A percentile compares a stretch with the other conserved stretches of the same genome.
Evolutionary conservation across 306 rosid species (phyloP).

Genomic region (Albizia julibrissin): DNA sequence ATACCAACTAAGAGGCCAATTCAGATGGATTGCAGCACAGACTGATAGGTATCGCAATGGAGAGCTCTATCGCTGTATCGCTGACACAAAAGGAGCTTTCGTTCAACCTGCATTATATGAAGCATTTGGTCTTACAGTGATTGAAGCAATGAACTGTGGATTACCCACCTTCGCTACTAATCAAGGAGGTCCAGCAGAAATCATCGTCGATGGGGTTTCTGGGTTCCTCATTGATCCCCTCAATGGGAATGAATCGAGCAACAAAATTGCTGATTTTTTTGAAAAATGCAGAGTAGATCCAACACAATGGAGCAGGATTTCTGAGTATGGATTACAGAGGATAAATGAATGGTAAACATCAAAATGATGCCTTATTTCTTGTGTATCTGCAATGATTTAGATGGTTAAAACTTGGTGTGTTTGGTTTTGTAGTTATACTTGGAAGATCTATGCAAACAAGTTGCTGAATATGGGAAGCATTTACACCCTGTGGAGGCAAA

Average conservation of each 20-base stretch:
- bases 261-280: conserved; percentile 78
- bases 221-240: conserved; percentile 88
- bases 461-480: conserved; percentile 73
- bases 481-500: conserved; percentile 70
- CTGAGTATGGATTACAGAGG: conserved; percentile 64
- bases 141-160: conserved; percentile 97
- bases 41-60: conserved; percentile 75
- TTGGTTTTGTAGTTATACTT: conserved; percentile 68
- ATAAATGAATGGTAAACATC: conserved; percentile 72
- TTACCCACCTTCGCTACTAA: conserved; percentile 91
- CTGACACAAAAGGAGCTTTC: conserved; percentile 91
- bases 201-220: conserved; percentile 70
- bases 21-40: conserved; percentile 95
- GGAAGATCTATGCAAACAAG: conserved; percentile 88
- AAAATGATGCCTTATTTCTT: conserved; percentile 17
- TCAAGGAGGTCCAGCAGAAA: conserved; percentile 97
- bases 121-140: conserved; percentile 93
- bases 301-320: conserved; percentile 55
- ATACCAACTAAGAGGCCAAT: conserved; percentile 71
- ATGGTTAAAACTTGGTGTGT: not conserved
- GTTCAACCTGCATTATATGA: conserved; percentile 94
- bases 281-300: conserved; percentile 65
- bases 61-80: conserved; percentile 82
- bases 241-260: conserved; percentile 70
- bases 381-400: not conserved